Evolutionary conservation across 139 green algal genomes (phyloP).

Genomic region (Chlamydomonas eustigma): DNA sequence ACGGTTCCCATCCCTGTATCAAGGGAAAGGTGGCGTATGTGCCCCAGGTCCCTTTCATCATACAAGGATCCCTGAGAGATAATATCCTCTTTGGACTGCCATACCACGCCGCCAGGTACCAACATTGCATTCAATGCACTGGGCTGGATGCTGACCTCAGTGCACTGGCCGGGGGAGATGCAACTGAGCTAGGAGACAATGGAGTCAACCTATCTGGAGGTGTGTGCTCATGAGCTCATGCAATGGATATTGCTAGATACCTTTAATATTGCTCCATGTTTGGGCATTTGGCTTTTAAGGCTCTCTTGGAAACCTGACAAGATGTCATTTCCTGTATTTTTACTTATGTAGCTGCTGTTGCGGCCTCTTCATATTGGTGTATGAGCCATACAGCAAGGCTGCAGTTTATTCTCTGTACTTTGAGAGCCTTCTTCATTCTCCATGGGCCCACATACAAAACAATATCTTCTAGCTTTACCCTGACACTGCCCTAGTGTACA

Average conservation of each 20-base stretch:
- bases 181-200: conserved; percentile 69
- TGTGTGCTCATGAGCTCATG: background rate
- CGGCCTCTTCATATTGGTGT: too few relatives aligned
- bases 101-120: conserved; percentile 45
- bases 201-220: conserved; percentile 59
- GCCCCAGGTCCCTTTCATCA: conserved; percentile 75
- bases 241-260: background rate
- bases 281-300: too few relatives aligned
- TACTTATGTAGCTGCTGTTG: too few relatives aligned
- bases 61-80: conserved; percentile 61
- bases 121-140: conserved; percentile 7
- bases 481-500: too few relatives aligned
- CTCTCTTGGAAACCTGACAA: too few relatives aligned
- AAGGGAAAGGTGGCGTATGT: conserved; percentile 60
- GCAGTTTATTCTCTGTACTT: too few relatives aligned
- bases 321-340: too few relatives aligned
- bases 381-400: too few relatives aligned
- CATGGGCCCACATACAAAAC: too few relatives aligned
- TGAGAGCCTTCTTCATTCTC: too few relatives aligned
- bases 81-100: conserved; percentile 78
- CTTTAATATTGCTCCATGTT: background rate
- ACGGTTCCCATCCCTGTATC: conserved; percentile 18
- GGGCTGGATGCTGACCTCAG: conserved; percentile 50
- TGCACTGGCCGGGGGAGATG: conserved; percentile 55
- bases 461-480: too few relatives aligned